Conservation (phyloP, 1,284 basidiomycete species). For the Athelia psychrophila region DNA sequence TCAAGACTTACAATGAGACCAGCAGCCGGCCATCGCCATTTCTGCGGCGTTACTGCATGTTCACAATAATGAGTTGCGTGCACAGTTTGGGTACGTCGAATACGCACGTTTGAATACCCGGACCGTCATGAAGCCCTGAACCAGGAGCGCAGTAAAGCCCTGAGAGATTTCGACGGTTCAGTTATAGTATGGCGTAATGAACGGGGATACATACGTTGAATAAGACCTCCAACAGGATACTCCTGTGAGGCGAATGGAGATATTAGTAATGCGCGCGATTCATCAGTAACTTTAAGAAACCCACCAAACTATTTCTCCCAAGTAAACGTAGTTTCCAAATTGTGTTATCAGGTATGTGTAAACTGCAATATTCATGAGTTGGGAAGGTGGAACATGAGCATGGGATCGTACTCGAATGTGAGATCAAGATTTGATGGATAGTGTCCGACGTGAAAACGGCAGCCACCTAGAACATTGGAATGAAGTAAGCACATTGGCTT, state of each 20-base stretch:
- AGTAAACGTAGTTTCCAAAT: constrained; percentile 16
- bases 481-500: too few species aligned
- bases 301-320: constrained; percentile 15
- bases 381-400: too few species aligned
- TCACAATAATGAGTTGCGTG: too few species aligned
- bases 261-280: background rate
- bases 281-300: background rate
- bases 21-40: too few species aligned
- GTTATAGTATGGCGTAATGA: background rate
- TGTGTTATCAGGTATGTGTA: constrained; percentile 24
- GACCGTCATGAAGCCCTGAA: constrained; percentile 18
- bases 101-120: too few species aligned
- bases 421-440: too few species aligned
- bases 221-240: constrained; percentile 24
- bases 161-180: constrained; percentile 4
- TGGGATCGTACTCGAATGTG: too few species aligned
- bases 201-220: constrained; percentile 22
- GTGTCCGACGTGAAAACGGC: too few species aligned
- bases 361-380: constrained; percentile 6
- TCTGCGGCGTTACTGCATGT: too few species aligned
- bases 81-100: constrained; percentile 5
- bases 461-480: too few species aligned
- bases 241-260: too few species aligned
- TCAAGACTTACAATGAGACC: too few species aligned
- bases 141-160: constrained; percentile 30